phyloP scores from a whole-genome alignment of 768 basidiomycete species.

The Lyophyllum semitale region DNA sequence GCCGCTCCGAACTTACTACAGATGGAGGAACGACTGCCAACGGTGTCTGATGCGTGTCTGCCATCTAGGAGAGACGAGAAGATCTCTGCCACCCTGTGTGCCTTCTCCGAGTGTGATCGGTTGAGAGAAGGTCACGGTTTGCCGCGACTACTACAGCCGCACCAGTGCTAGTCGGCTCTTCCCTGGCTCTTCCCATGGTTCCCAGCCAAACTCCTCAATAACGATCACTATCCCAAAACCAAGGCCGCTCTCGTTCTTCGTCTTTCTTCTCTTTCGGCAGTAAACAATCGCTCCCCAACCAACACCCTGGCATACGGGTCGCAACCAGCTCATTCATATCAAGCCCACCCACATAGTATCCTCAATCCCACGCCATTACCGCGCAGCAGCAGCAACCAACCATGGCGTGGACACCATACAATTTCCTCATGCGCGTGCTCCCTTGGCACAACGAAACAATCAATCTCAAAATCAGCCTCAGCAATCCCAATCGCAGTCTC shows the following conservation, averaged over 20 bases:
- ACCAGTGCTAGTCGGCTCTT: too few species aligned
- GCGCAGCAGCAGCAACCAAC: slow-evolving; percentile 13
- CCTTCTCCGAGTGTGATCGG: too few species aligned
- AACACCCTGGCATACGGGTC: slow-evolving; percentile 9
- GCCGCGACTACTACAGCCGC: too few species aligned
- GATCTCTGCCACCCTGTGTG: too few species aligned
- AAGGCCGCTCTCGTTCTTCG: slow-evolving; percentile 52
- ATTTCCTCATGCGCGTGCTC: slow-evolving; percentile 8
- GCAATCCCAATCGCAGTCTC: slow-evolving; percentile 14
- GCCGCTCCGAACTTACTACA: too few species aligned
- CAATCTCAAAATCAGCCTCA: too few species aligned
- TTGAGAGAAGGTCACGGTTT: too few species aligned
- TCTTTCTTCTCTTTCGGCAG: slow-evolving; percentile 68
- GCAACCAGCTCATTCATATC: slow-evolving; percentile 4
- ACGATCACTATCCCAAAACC: slow-evolving; percentile 20
- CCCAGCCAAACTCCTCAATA: slow-evolving; percentile 18
- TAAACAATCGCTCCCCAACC: slow-evolving; percentile 32
- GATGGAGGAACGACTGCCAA: too few species aligned
- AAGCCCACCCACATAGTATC: slow-evolving; percentile 2
- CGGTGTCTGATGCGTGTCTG: too few species aligned
- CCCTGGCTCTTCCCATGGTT: too few species aligned
- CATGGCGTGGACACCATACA: slow-evolving; percentile 4
- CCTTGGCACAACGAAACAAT: slow-evolving; percentile 1
- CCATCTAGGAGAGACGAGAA: too few species aligned
- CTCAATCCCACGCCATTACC: background rate